A percentile compares a stretch with the other conserved stretches of the same genome.
Conservation (phyloP, 106 monocot species). For the Dioscorea zingiberensis region DNA sequence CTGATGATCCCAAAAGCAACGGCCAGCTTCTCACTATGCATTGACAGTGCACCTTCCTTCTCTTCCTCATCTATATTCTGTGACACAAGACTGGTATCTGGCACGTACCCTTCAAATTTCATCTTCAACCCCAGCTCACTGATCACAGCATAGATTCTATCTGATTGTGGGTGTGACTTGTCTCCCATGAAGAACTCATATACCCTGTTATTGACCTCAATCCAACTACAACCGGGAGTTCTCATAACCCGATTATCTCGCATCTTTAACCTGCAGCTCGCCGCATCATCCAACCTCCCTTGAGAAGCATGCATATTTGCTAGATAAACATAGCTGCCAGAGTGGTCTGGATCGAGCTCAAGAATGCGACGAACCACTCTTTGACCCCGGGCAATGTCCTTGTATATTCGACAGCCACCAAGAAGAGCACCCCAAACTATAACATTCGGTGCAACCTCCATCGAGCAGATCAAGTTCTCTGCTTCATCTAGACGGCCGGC, state of each 20-base stretch:
- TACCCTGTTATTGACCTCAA: slow-evolving; percentile 35
- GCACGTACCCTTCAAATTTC: slow-evolving; percentile 29
- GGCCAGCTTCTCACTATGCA: slow-evolving; percentile 44
- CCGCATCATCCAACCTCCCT: slow-evolving; percentile 31
- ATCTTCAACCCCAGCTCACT: slow-evolving; percentile 13
- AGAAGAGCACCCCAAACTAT: slow-evolving; percentile 41
- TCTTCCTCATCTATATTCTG: slow-evolving; percentile 39
- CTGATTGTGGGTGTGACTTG: slow-evolving; percentile 24
- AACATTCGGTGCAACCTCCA: slow-evolving; percentile 33
- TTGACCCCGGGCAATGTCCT: slow-evolving; percentile 19
- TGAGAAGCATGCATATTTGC: slow-evolving; percentile 18
- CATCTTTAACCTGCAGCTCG: slow-evolving; percentile 22
- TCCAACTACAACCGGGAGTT: slow-evolving; percentile 43
- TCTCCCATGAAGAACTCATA: slow-evolving; percentile 44
- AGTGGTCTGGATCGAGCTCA: slow-evolving; percentile 32
- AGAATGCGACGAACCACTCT: slow-evolving; percentile 21
- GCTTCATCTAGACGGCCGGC: slow-evolving; percentile 35
- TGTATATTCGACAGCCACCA: slow-evolving; percentile 36
- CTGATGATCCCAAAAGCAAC: slow-evolving; percentile 39
- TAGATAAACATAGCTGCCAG: slow-evolving; percentile 39
- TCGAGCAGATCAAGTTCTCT: slow-evolving; percentile 22
- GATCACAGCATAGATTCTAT: slow-evolving; percentile 18
- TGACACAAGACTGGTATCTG: slow-evolving; percentile 24
- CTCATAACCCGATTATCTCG: slow-evolving; percentile 16
- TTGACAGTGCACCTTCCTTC: slow-evolving; percentile 26